These are phyloP conservation scores for Coemansia asiatica DNA, from an alignment of 192 early-diverging fungal species.

Conservation along the genomic window DNA sequence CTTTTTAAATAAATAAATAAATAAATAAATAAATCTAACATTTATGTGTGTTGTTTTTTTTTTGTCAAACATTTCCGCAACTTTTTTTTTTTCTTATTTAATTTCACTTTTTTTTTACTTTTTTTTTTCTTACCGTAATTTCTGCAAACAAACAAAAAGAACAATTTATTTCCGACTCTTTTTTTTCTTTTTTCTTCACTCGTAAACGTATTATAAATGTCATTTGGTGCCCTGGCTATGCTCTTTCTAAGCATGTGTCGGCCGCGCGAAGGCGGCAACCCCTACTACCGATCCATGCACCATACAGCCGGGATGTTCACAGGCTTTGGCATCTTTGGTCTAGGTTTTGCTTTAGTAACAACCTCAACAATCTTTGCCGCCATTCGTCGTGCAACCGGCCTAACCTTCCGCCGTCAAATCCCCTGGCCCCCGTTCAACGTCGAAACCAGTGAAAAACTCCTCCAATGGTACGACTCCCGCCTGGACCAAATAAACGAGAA, in stretches of 20 bases:
- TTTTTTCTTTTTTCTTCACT: neutral
- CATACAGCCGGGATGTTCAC: slow-evolving; percentile 11
- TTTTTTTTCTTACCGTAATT: neutral
- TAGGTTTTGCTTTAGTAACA: neutral
- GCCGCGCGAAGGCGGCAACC: slow-evolving; percentile 6
- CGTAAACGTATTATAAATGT: neutral
- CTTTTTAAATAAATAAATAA: too few species aligned
- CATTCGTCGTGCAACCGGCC: slow-evolving; percentile 36
- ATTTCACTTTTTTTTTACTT: neutral
- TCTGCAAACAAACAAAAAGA: too few species aligned
- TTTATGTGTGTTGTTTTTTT: too few species aligned
- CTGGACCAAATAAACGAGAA: slow-evolving; percentile 20
- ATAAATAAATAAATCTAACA: too few species aligned
- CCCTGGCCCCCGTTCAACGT: slow-evolving; percentile 20
- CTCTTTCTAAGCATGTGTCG: slow-evolving; percentile 1
- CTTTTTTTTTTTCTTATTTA: neutral
- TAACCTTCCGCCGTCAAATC: slow-evolving; percentile 25
- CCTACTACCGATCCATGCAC: slow-evolving; percentile 1
- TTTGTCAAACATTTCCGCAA: too few species aligned
- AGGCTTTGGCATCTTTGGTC: slow-evolving; percentile 8
- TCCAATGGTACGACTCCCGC: slow-evolving; percentile 36
- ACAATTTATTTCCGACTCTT: neutral
- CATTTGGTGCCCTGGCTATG: slow-evolving; percentile 4
- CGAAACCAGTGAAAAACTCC: slow-evolving; percentile 10
- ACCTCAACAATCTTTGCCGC: slow-evolving; percentile 36